These are phyloP conservation scores for Diversispora epigaea DNA, from an alignment of 192 early-diverging fungal species.

Conservation along the genomic window DNA sequence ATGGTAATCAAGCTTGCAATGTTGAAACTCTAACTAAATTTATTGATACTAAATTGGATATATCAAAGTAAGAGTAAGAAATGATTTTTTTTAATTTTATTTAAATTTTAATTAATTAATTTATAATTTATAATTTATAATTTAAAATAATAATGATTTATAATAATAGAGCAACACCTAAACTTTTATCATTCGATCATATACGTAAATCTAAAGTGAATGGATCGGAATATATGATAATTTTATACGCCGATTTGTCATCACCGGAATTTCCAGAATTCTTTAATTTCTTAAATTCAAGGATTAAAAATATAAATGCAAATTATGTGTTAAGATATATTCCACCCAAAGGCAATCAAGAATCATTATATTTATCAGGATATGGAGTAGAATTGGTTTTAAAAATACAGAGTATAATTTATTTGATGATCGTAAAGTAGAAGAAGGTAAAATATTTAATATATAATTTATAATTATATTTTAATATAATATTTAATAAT, in stretches of 20 bases:
- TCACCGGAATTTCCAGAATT: conserved; percentile 58
- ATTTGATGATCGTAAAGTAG: conserved; percentile 84
- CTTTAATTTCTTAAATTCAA: conserved; percentile 51
- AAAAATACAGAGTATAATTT: conserved; percentile 97
- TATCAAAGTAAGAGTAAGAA: not conserved
- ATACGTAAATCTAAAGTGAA: conserved; percentile 35
- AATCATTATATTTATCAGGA: conserved; percentile 67
- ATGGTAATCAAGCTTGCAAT: conserved; percentile 68
- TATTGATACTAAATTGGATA: conserved; percentile 31
- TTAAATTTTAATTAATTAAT: not conserved
- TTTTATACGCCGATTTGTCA: conserved; percentile 78
- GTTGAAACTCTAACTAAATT: conserved; percentile 45
- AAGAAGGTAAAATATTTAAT: no score
- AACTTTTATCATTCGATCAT: conserved; percentile 63
- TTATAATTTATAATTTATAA: not conserved
- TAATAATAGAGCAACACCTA: conserved; percentile 18
- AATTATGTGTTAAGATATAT: conserved; percentile 73
- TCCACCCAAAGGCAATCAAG: not conserved
- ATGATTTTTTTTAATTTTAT: not conserved
- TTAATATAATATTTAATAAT: no score
- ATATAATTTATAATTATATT: no score
- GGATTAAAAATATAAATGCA: conserved; percentile 50
- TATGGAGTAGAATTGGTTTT: conserved; percentile 91
- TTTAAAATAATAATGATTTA: no score
- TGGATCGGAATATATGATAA: conserved; percentile 36